Evolutionary conservation across 768 basidiomycete species (phyloP), one percentile per base, ranked within the genome.

Genomic region (Mycena vitilis): DNA sequence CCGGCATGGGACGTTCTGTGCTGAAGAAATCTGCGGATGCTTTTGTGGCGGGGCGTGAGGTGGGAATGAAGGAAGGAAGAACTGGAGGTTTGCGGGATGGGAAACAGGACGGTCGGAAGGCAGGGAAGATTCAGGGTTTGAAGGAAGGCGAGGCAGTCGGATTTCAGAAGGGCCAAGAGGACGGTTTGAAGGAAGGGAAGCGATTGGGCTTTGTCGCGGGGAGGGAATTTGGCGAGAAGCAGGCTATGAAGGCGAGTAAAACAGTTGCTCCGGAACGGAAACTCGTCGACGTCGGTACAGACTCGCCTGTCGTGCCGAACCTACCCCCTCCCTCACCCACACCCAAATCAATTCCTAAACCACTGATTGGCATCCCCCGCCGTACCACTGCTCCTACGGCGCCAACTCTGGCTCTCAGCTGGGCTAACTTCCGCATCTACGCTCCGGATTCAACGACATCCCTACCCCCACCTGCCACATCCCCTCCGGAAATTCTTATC

Each of bases 211-310:
- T 60, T 48, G 58, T 60, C 30, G 58, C 58, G 34, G 58, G 58
- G 20, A 60, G 58, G 45, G 58, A 60, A n/a, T 60, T 60, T 37
- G 58, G 58, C 6, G 58, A 60, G 25, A 60, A 60, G 34, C 58
- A 60, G 45, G 45, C 58, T 34, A n/a, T 11, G 23, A 60, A 60
- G 58, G 20, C 37, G 58, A 60, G 58, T 47, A 47, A 60, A 47
- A 2, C 34, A 48, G 20, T 37, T 22, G 58, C 45, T 3, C 22
- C 58, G 8, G 44, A 18, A 5, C 45, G 45, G 34, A 37, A 48
- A 4, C 47, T 60, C 30, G 30, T 48, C 58, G 30, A 60, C 47
- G 45, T 22, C 44, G 45, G 58, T 34, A 60, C 60, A 4, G 60
- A 60, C 48, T 60, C 60, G 51, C 60, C 60, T 40, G 3, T 20